Percentiles rank a stretch among this genome's conserved stretches.
Evolutionary conservation across 2,329 filamentous ascomycete genomes (phyloP).

Genomic region (Periconia digitata): DNA sequence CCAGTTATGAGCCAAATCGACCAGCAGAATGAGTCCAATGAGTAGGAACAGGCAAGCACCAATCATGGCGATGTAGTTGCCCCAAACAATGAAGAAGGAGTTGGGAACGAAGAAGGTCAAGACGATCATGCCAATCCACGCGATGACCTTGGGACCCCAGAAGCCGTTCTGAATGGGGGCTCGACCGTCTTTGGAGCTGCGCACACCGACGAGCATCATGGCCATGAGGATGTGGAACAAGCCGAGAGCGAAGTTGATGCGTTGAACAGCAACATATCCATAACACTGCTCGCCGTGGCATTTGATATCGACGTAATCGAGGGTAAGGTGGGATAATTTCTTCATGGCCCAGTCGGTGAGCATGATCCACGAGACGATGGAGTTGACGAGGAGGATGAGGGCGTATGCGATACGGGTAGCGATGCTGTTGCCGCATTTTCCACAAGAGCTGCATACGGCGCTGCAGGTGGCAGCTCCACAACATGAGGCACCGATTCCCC

Average conservation of each 20-base stretch:
- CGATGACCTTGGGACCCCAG: conserved; percentile 94
- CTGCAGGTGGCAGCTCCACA: conserved; percentile 97
- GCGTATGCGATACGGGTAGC: conserved; percentile 96
- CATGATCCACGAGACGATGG: conserved; percentile 97
- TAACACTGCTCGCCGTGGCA: conserved; percentile 88
- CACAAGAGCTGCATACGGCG: conserved; percentile 91
- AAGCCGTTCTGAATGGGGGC: conserved; percentile 95
- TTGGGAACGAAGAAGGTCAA: conserved; percentile 96
- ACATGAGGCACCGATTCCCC: conserved; percentile 83
- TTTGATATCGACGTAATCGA: conserved; percentile 95
- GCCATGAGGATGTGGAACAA: conserved; percentile 90
- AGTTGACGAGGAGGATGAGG: conserved; percentile 92
- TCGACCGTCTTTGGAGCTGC: conserved; percentile 81
- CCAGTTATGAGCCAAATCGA: conserved; percentile 95
- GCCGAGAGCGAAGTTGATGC: conserved; percentile 96
- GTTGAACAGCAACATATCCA: conserved; percentile 93
- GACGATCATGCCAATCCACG: conserved; percentile 84
- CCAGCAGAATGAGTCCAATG: conserved; percentile 85
- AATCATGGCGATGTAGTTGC: conserved; percentile 86
- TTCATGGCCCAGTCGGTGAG: conserved; percentile 98
- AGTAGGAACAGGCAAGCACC: conserved; percentile 93
- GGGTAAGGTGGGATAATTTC: conserved; percentile 85
- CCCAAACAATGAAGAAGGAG: conserved; percentile 91
- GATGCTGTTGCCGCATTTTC: conserved; percentile 96
- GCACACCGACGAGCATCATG: conserved; percentile 81